These are phyloP conservation scores for Aspergillus eucalypticola DNA, from an alignment of 2,329 filamentous ascomycete species.

Conservation along the genomic window DNA sequence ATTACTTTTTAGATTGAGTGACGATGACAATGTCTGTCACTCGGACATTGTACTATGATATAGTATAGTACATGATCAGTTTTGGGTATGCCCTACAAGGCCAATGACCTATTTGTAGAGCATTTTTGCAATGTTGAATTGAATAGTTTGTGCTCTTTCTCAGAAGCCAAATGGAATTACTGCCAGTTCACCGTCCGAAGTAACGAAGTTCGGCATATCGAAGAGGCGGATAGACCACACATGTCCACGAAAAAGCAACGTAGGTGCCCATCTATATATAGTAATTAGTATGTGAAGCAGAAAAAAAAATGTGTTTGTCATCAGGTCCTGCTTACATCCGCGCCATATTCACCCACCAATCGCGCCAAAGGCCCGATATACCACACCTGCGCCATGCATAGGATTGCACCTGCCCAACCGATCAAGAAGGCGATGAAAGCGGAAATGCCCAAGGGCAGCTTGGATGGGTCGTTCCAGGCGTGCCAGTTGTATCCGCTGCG, in stretches of 20 bases:
- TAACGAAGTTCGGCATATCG: slow-evolving; percentile 54
- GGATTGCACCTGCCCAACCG: slow-evolving; percentile 65
- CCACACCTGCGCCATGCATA: slow-evolving; percentile 71
- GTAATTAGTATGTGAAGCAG: background rate
- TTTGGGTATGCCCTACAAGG: too few relatives aligned
- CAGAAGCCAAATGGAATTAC: background rate
- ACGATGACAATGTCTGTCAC: too few relatives aligned
- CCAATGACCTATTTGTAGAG: too few relatives aligned
- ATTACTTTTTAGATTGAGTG: too few relatives aligned
- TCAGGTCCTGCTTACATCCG: slow-evolving; percentile 48
- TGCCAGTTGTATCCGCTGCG: slow-evolving; percentile 59
- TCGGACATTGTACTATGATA: too few relatives aligned
- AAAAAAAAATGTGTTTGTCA: too few relatives aligned
- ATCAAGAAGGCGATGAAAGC: slow-evolving; percentile 63
- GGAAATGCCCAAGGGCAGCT: slow-evolving; percentile 63
- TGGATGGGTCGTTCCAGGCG: slow-evolving; percentile 59
- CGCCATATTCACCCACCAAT: slow-evolving; percentile 58
- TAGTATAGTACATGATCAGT: too few relatives aligned
- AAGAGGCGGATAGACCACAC: slow-evolving; percentile 57
- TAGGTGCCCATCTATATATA: slow-evolving; percentile 55
- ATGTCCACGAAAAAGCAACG: slow-evolving; percentile 62
- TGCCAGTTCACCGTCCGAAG: slow-evolving; percentile 44
- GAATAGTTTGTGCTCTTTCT: background rate
- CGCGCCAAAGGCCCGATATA: slow-evolving; percentile 65
- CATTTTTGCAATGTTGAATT: too few relatives aligned